These are phyloP conservation scores for Talaromyces sp. DNA, from an alignment of 2,329 filamentous ascomycete species.

Conservation along the genomic window DNA sequence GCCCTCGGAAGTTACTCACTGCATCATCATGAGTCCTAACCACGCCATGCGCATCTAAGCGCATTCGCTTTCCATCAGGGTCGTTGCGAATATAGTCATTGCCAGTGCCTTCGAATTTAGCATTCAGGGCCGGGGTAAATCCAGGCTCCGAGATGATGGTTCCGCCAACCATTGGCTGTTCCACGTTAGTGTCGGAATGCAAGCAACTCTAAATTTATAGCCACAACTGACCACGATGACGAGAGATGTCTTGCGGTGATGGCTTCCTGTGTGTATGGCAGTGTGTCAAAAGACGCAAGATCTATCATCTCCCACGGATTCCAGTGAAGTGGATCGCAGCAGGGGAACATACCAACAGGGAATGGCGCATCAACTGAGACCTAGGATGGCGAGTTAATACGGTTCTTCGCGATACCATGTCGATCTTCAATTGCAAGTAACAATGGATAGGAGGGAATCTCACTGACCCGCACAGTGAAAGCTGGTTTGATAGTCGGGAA, in stretches of 20 bases:
- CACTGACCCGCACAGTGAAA: constrained; percentile 37
- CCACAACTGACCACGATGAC: constrained; percentile 36
- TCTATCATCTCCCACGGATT: not conserved
- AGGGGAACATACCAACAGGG: constrained; percentile 30
- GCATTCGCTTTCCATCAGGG: constrained; percentile 37
- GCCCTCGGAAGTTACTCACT: constrained; percentile 28
- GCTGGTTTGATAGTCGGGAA: constrained; percentile 41
- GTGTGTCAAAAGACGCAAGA: not conserved
- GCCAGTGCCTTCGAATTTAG: constrained; percentile 36
- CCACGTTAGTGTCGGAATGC: not conserved
- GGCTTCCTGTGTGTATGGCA: constrained; percentile 30
- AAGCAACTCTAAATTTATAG: not conserved
- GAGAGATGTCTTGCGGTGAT: constrained; percentile 34
- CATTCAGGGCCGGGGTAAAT: constrained; percentile 38
- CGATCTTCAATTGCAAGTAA: not conserved
- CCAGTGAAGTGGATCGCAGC: not conserved
- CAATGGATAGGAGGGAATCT: not conserved
- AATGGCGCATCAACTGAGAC: constrained; percentile 31
- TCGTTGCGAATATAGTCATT: constrained; percentile 45
- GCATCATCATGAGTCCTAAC: constrained; percentile 26
- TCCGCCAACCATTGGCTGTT: constrained; percentile 38
- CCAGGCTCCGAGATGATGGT: constrained; percentile 35
- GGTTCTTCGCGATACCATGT: not conserved
- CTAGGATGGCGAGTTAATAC: constrained; percentile 21
- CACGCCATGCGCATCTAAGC: constrained; percentile 41